phyloP scores from a whole-genome alignment of 495 filamentous ascomycete species.

The Delitschia confertaspora region DNA sequence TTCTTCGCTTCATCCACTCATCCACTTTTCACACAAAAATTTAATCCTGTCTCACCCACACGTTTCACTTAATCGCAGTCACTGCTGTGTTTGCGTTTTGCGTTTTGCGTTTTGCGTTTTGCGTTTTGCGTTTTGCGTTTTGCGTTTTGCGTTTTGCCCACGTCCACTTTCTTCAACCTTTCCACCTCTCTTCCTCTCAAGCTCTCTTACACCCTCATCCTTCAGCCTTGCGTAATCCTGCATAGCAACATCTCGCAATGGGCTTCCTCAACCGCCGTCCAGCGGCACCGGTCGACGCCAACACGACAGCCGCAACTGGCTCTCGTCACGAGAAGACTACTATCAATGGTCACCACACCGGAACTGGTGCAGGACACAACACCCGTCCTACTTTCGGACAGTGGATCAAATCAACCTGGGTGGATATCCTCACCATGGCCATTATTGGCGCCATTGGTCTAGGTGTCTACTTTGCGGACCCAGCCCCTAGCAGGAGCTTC shows the following conservation, averaged over 20 bases:
- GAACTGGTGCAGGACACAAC: slow-evolving; percentile 16
- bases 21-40: too few species aligned
- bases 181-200: too few species aligned
- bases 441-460: slow-evolving; percentile 49
- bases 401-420: slow-evolving; percentile 49
- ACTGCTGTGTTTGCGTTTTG: too few species aligned
- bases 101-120: too few species aligned
- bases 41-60: too few species aligned
- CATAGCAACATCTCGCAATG: slow-evolving; percentile 6
- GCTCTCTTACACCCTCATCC: too few species aligned
- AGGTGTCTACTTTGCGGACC: slow-evolving; percentile 50
- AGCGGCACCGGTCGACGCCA: slow-evolving; percentile 13
- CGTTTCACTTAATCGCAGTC: too few species aligned
- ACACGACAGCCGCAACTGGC: slow-evolving; percentile 20
- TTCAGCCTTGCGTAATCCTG: not conserved
- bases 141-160: not conserved
- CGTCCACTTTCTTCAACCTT: not conserved
- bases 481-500: slow-evolving; percentile 49
- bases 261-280: slow-evolving; percentile 23
- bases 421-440: slow-evolving; percentile 51
- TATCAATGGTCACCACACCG: slow-evolving; percentile 2
- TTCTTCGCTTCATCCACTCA: too few species aligned
- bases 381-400: slow-evolving; percentile 42
- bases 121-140: too few species aligned
- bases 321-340: slow-evolving; percentile 10